Evolutionary conservation across 148 eudicot genomes (phyloP), one percentile per base, ranked within the genome.

Genomic region (Agrostemma githago): DNA sequence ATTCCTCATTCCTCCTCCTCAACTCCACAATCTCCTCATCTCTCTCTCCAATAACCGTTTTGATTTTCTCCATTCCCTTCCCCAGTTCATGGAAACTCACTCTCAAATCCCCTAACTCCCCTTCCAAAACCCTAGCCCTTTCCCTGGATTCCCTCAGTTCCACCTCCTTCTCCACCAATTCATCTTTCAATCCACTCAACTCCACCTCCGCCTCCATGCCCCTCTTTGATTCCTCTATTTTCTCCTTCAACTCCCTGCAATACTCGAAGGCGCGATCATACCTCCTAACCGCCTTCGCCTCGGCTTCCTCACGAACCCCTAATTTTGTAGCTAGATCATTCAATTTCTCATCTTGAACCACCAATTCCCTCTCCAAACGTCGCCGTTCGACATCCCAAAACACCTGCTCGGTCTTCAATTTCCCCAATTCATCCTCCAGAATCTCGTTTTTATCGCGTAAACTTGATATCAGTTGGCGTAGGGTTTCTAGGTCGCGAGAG

Each of bases 271-370:
- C 72, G 4, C 15, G 8, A 38, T 11, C 69, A 20, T 66, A 80
- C 68, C 76, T 65, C 53, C 48, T 66, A 0, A 16, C 58, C 3
- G 68, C 72, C 3, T 5, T 65, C 67, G 3, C 71, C 6, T 75
- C 76, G 3, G 41, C 42, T 9, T 72, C 79, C 67, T 60, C 66
- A 7, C 21, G 21, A 37, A 48, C 2, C 1, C 60, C 58, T 46
- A 75, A 71, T 1, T 75, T 78, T 41, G 42, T 65, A 3, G 54
- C 14, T 21, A 56, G 63, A 9, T 79, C 75, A 0, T 38, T 74
- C 59, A 57, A 0, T 14, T 58, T 72, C 0, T 57, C 68, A 4
- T 80, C 64, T 5, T 37, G 16, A 0, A 70, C 63, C 15, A 66
- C 62, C 2, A 15, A 66, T 19, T 71, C 79, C 11, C 76, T 65